Conservation (phyloP, 352 stramenopile genomes). For the Phytophthora sp. region DNA sequence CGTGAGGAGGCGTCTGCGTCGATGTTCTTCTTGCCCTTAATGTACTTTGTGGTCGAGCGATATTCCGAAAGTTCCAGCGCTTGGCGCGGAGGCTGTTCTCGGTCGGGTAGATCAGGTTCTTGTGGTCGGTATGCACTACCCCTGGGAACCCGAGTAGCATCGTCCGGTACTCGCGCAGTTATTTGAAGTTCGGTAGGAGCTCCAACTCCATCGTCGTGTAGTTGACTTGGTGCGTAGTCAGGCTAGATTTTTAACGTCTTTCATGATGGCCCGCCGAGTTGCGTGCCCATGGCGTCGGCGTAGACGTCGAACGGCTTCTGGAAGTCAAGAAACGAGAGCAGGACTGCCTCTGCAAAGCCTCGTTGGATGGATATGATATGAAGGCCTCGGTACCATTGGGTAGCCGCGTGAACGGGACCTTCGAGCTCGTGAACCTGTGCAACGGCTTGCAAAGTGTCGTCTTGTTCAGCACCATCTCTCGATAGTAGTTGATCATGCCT, state of each 20-base stretch:
- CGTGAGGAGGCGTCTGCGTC: not conserved
- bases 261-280: not conserved
- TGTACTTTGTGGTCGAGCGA: not conserved
- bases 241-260: not conserved
- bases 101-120: not conserved
- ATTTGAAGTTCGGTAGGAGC: not conserved
- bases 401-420: not conserved
- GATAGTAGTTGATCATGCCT: not conserved
- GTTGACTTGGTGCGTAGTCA: not conserved
- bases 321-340: not conserved
- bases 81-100: not conserved
- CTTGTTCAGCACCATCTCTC: not conserved
- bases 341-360: not conserved
- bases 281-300: no score
- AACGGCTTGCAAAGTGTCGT: not conserved
- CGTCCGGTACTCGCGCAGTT: not conserved
- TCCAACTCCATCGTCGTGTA: not conserved
- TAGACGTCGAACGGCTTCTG: not conserved
- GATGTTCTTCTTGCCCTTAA: not conserved
- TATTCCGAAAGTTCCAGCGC: slow-evolving; percentile 2
- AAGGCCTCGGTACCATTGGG: not conserved
- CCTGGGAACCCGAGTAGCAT: not conserved
- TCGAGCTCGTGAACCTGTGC: not conserved
- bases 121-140: not conserved
- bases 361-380: not conserved